phyloP scores from a whole-genome alignment of 148 eudicot species.

The Chenopodium berlandieri region DNA sequence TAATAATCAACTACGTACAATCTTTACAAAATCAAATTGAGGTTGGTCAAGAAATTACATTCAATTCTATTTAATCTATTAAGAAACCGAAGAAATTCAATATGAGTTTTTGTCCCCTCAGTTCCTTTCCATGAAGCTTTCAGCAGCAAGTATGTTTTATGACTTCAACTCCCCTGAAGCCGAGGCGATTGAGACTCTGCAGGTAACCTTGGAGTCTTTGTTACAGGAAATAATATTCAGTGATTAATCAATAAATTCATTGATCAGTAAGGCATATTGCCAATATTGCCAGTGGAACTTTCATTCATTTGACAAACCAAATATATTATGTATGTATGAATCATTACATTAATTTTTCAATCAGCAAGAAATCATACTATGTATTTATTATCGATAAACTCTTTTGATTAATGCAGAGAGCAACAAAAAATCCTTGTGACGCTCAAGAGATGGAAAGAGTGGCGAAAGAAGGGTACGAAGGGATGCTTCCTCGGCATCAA shows the following conservation, averaged over 20 bases:
- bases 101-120: background rate
- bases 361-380: background rate
- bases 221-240: background rate
- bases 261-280: background rate
- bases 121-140: conserved; percentile 92
- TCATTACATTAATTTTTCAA: background rate
- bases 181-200: conserved; percentile 57
- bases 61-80: background rate
- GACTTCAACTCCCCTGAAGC: conserved; percentile 86
- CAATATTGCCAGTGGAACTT: background rate
- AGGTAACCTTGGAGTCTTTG: conserved; percentile 29
- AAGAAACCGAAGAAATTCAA: background rate
- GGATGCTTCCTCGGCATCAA: conserved; percentile 29
- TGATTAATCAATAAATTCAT: background rate
- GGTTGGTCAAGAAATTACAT: conserved; percentile 34
- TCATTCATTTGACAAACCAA: background rate
- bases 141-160: conserved; percentile 84
- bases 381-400: no score
- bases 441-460: conserved; percentile 45
- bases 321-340: background rate
- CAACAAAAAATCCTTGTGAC: conserved; percentile 44
- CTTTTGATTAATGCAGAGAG: conserved; percentile 40
- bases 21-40: conserved; percentile 87
- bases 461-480: conserved; percentile 45
- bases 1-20: conserved; percentile 69